Conservation (phyloP, 1,139 yeast species). For the Waltiozyma solani region DNA sequence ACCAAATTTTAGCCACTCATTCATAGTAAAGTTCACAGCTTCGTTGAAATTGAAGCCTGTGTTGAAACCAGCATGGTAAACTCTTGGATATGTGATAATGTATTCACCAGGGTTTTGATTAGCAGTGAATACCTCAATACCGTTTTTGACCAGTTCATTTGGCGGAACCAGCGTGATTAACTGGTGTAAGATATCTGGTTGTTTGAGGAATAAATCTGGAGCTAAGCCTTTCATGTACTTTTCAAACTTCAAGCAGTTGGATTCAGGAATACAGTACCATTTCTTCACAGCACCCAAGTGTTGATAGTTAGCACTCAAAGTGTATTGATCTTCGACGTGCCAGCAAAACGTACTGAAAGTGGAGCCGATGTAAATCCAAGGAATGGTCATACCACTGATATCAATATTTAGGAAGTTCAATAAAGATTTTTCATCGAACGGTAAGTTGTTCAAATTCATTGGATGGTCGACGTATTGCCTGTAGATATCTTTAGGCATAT, state of each 20-base stretch:
- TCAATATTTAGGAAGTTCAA: constrained; percentile 48
- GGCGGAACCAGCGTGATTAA: constrained; percentile 78
- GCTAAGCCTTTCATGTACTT: constrained; percentile 43
- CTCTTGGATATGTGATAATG: constrained; percentile 65
- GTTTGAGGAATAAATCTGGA: constrained; percentile 78
- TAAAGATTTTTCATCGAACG: constrained; percentile 55
- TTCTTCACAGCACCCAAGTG: constrained; percentile 67
- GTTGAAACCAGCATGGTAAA: constrained; percentile 76
- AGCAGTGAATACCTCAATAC: constrained; percentile 55
- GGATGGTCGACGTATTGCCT: constrained; percentile 42
- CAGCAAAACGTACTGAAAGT: constrained; percentile 72
- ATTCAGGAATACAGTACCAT: constrained; percentile 71
- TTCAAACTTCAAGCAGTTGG: constrained; percentile 44
- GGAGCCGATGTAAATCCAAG: constrained; percentile 75
- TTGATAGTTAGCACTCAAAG: constrained; percentile 69
- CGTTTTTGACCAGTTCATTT: constrained; percentile 36
- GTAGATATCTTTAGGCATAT: constrained; percentile 23
- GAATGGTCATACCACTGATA: constrained; percentile 75
- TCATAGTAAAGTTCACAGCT: constrained; percentile 71
- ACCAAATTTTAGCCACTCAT: constrained; percentile 60
- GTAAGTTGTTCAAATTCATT: constrained; percentile 58
- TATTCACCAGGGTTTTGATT: constrained; percentile 79
- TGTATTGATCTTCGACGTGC: constrained; percentile 81
- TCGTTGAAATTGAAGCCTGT: constrained; percentile 72
- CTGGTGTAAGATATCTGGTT: constrained; percentile 85